These are phyloP conservation scores for Dentipellis fragilis DNA, from an alignment of 768 basidiomycete species.

Conservation along the genomic window DNA sequence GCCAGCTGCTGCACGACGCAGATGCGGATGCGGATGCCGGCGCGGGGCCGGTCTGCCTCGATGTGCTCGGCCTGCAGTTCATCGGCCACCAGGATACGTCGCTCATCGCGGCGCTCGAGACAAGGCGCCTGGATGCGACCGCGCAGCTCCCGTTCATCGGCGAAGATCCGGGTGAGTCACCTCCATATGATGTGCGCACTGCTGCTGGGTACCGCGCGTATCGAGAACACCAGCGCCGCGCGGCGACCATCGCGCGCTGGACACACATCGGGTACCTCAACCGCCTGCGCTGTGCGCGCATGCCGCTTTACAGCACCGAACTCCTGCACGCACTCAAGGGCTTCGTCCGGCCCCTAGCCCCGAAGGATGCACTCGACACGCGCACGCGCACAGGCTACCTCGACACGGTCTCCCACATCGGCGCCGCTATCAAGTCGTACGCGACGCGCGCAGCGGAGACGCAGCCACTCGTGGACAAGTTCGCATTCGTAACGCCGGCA, in stretches of 20 bases:
- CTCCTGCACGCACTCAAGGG: constrained; percentile 27
- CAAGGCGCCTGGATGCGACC: constrained; percentile 49
- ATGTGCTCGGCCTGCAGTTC: constrained; percentile 56
- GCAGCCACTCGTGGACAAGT: constrained; percentile 46
- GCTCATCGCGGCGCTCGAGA: constrained; percentile 41
- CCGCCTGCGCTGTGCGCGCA: constrained; percentile 45
- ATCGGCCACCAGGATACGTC: constrained; percentile 45
- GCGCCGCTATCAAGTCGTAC: constrained; percentile 55
- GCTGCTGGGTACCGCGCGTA: constrained; percentile 57
- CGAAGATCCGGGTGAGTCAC: constrained; percentile 51
- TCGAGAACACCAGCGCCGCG: constrained; percentile 35
- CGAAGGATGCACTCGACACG: constrained; percentile 33
- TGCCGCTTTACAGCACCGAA: constrained; percentile 26
- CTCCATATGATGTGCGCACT: constrained; percentile 66
- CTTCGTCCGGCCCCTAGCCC: constrained; percentile 40
- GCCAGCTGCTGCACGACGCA: constrained; percentile 48
- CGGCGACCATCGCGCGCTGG: constrained; percentile 50
- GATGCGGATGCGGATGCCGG: constrained; percentile 45
- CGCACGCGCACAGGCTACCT: constrained; percentile 24
- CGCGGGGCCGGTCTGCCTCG: constrained; percentile 40
- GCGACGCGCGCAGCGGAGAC: constrained; percentile 45
- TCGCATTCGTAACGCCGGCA: constrained; percentile 73
- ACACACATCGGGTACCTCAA: constrained; percentile 68
- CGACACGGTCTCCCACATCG: constrained; percentile 31
- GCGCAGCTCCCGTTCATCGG: constrained; percentile 39